Evolutionary conservation across 495 filamentous ascomycete species (phyloP).

Genomic region (Mytilinidion resinicola): DNA sequence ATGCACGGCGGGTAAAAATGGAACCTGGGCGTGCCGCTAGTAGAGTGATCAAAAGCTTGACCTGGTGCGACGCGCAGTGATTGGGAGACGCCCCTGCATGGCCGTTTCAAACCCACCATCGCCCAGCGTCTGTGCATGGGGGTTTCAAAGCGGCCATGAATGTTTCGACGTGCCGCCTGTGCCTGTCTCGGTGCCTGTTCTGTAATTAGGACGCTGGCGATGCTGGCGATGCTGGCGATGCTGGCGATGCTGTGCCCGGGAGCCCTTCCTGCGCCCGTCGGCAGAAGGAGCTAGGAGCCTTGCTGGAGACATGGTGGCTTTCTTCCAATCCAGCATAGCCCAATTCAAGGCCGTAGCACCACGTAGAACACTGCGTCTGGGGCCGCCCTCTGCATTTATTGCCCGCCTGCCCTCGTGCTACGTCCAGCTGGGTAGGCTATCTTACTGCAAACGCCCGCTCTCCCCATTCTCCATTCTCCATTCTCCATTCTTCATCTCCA

Average conservation of each 20-base stretch:
- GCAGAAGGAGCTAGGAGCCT: not conserved
- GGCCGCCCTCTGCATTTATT: no score
- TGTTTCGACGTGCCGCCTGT: not conserved
- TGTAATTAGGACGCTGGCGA: not conserved
- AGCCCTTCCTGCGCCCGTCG: not conserved
- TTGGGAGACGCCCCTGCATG: slow-evolving; percentile 1
- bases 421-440: no score
- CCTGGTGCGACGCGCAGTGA: not conserved
- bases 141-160: not conserved
- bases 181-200: not conserved
- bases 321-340: no score
- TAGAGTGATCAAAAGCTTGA: slow-evolving; percentile 2
- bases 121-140: not conserved
- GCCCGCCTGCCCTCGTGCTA: no score
- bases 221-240: no score
- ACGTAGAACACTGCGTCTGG: no score
- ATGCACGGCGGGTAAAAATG: not conserved
- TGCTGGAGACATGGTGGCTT: no score
- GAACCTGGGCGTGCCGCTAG: not conserved
- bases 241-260: not conserved
- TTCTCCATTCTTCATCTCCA: not conserved
- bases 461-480: not conserved
- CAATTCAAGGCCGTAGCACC: no score
- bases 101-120: not conserved
- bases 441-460: not conserved